Percentiles rank a stretch among this genome's conserved stretches.
Conservation (phyloP, 768 basidiomycete species). For the Collybiopsis confluens region DNA sequence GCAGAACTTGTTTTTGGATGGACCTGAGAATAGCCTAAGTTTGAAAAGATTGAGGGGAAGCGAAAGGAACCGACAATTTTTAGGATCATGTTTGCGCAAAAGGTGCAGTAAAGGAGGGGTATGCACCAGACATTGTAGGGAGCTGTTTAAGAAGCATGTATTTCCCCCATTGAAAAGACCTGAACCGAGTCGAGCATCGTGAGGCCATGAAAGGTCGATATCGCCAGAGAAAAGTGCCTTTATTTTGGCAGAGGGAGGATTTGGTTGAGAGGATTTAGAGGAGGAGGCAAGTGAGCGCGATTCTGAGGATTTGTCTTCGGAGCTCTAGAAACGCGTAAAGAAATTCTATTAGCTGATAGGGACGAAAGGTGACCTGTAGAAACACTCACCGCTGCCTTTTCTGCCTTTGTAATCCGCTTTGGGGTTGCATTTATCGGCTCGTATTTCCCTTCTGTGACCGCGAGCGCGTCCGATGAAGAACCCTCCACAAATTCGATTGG, state of each 20-base stretch:
- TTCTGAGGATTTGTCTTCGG: conserved; percentile 16
- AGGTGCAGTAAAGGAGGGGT: conserved; percentile 81
- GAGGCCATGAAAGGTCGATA: conserved; percentile 65
- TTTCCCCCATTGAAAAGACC: conserved; percentile 88
- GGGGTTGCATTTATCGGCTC: conserved; percentile 75
- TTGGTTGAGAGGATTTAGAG: conserved; percentile 23
- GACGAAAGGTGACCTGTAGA: conserved; percentile 2
- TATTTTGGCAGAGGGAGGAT: conserved; percentile 21
- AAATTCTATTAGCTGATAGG: background rate
- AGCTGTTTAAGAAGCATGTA: conserved; percentile 95
- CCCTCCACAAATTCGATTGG: conserved; percentile 82
- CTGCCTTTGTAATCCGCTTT: conserved; percentile 50
- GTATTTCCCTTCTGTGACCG: conserved; percentile 72
- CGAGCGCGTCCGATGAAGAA: conserved; percentile 71
- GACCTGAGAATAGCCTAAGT: conserved; percentile 26
- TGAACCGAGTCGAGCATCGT: conserved; percentile 38
- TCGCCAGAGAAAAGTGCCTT: conserved; percentile 45
- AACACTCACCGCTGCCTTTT: conserved; percentile 44
- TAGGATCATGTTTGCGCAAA: conserved; percentile 45
- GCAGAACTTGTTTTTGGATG: conserved; percentile 58
- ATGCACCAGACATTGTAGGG: conserved; percentile 88
- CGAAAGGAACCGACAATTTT: conserved; percentile 53
- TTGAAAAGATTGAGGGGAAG: conserved; percentile 5
- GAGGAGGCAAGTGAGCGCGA: conserved; percentile 21
- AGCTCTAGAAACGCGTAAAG: background rate